Conservation (phyloP, 768 basidiomycete species). For the Rhizopogon vesiculosus region DNA sequence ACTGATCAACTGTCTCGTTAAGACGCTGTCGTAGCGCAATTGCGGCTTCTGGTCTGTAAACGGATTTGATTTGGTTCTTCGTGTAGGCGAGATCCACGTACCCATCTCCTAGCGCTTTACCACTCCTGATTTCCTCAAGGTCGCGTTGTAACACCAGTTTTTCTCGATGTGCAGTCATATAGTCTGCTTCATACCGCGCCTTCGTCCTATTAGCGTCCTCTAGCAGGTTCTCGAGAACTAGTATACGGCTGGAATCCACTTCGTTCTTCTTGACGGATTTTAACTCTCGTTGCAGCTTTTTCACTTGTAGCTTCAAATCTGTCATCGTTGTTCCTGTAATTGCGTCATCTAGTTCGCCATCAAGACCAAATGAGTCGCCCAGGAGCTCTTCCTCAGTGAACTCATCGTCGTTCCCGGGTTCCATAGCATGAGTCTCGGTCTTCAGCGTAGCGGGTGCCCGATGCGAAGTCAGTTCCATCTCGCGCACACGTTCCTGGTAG, state of each 20-base stretch:
- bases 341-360: conserved; percentile 85
- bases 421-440: conserved; percentile 14
- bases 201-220: conserved; percentile 92
- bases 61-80: neutral
- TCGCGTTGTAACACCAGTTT: conserved; percentile 75
- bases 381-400: conserved; percentile 45
- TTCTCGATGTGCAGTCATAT: conserved; percentile 78
- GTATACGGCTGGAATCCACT: conserved; percentile 66
- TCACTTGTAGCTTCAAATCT: conserved; percentile 84
- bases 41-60: conserved; percentile 69
- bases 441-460: conserved; percentile 34
- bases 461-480: conserved; percentile 72
- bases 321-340: conserved; percentile 84
- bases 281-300: conserved; percentile 77
- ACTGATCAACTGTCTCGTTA: conserved; percentile 81
- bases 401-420: conserved; percentile 19
- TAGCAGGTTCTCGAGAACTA: conserved; percentile 88
- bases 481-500: conserved; percentile 86
- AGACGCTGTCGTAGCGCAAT: conserved; percentile 85
- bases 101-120: conserved; percentile 83
- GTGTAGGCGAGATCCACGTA: conserved; percentile 28
- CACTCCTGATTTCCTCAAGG: conserved; percentile 85
- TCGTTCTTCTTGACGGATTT: conserved; percentile 70
- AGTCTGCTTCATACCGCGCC: conserved; percentile 83
- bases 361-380: conserved; percentile 59